Conservation (phyloP, 257 asterid genomes). For the Voacanga thouarsii region DNA sequence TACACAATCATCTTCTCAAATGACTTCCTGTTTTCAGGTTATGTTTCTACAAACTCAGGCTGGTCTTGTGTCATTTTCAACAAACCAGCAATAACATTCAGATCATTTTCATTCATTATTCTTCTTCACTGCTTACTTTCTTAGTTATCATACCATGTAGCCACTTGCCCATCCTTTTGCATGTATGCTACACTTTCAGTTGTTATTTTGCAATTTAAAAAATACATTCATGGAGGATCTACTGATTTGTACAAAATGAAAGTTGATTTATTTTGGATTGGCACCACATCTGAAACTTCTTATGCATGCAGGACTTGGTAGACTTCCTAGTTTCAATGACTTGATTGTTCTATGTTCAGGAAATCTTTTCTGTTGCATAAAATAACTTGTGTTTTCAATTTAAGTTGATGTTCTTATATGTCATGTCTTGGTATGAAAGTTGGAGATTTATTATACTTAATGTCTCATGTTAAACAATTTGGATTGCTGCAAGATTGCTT, state of each 20-base stretch:
- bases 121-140: not conserved
- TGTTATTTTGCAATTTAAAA: not conserved
- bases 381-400: not conserved
- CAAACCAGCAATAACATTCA: not conserved
- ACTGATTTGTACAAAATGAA: too few relatives aligned
- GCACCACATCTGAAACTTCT: not conserved
- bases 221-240: not conserved
- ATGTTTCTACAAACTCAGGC: not conserved
- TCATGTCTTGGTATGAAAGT: not conserved
- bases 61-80: not conserved
- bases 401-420: not conserved
- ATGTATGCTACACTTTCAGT: not conserved
- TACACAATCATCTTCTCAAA: not conserved
- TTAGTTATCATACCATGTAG: not conserved
- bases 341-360: not conserved
- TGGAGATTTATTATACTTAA: not conserved
- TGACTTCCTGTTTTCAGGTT: not conserved
- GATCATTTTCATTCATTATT: not conserved
- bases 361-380: not conserved
- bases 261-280: not conserved
- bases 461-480: constrained; percentile 15
- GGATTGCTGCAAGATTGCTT: constrained; percentile 77
- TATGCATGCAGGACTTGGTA: not conserved
- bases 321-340: not conserved
- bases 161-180: not conserved